These are phyloP conservation scores for Aureobasidium zeae DNA, from an alignment of 2,329 filamentous ascomycete genomes.

Conservation along the genomic window DNA sequence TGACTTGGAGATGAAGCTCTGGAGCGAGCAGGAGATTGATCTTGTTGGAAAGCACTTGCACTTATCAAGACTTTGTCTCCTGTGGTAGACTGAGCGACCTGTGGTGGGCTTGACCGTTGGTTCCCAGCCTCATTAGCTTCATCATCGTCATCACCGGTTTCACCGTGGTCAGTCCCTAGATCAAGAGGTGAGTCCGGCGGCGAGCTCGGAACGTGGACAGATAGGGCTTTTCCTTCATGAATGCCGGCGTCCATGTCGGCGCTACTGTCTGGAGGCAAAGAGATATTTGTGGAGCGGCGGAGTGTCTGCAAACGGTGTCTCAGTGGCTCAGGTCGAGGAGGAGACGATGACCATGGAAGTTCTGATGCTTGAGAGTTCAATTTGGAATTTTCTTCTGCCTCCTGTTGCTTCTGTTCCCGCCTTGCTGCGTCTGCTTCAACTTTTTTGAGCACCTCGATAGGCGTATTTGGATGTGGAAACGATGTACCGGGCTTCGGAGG, in stretches of 20 bases:
- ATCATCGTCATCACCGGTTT: neutral
- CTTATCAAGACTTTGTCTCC: no score
- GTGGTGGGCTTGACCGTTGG: no score
- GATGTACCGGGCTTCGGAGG: conserved; percentile 28
- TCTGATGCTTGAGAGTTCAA: neutral
- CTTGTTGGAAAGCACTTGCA: no score
- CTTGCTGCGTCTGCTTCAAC: conserved; percentile 15
- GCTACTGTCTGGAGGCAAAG: conserved; percentile 8
- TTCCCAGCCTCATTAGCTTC: neutral
- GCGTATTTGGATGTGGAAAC: conserved; percentile 33
- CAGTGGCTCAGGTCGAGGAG: neutral
- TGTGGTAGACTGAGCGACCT: no score
- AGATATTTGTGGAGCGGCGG: conserved; percentile 2
- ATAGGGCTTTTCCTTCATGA: neutral
- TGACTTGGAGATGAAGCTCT: no score
- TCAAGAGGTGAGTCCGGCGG: neutral
- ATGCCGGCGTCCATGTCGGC: no score
- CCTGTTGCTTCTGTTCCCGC: neutral
- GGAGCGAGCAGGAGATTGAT: no score
- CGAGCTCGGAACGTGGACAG: neutral
- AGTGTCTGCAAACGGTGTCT: neutral
- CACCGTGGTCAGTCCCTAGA: no score
- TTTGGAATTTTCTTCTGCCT: neutral
- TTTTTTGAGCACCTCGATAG: conserved; percentile 26
- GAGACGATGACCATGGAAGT: neutral